Conservation (phyloP, 225 moss, liverwort and hornwort genomes). For the Ulota crispa region DNA sequence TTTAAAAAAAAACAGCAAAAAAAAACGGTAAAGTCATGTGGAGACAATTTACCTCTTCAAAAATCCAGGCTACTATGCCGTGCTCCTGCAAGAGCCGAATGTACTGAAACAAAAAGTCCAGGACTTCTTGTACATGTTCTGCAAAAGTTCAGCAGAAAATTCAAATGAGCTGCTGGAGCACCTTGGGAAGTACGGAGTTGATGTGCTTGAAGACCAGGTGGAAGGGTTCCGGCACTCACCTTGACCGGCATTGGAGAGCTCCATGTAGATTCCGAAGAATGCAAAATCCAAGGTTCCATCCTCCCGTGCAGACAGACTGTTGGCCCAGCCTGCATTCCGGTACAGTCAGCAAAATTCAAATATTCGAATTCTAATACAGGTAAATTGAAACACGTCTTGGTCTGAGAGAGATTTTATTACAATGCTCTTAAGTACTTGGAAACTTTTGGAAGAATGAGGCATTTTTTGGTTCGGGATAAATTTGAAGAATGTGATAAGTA, state of each 20-base stretch:
- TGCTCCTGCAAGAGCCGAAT: slow-evolving; percentile 63
- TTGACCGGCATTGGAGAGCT: slow-evolving; percentile 93
- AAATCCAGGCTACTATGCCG: slow-evolving; percentile 77
- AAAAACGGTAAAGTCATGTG: too few relatives aligned
- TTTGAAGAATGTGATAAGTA: too few relatives aligned
- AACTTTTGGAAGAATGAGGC: too few relatives aligned
- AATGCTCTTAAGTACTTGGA: too few relatives aligned
- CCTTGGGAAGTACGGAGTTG: background rate
- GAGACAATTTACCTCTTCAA: slow-evolving; percentile 67
- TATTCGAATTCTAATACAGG: too few relatives aligned
- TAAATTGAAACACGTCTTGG: too few relatives aligned
- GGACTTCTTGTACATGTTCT: slow-evolving; percentile 81
- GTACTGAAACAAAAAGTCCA: slow-evolving; percentile 81
- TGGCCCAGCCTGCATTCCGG: slow-evolving; percentile 76
- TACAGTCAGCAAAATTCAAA: background rate
- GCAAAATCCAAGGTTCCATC: slow-evolving; percentile 72
- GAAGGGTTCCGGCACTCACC: slow-evolving; percentile 29
- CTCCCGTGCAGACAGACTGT: slow-evolving; percentile 80
- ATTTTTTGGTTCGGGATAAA: too few relatives aligned
- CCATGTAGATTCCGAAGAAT: slow-evolving; percentile 85
- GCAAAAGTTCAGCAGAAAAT: slow-evolving; percentile 1
- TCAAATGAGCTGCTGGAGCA: background rate
- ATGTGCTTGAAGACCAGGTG: background rate
- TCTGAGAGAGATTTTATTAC: too few relatives aligned
- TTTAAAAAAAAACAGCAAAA: too few relatives aligned